Evolutionary conservation across 257 asterid genomes (phyloP), one percentile per base, ranked within the genome.

Genomic region (Solanum bulbocastanum): DNA sequence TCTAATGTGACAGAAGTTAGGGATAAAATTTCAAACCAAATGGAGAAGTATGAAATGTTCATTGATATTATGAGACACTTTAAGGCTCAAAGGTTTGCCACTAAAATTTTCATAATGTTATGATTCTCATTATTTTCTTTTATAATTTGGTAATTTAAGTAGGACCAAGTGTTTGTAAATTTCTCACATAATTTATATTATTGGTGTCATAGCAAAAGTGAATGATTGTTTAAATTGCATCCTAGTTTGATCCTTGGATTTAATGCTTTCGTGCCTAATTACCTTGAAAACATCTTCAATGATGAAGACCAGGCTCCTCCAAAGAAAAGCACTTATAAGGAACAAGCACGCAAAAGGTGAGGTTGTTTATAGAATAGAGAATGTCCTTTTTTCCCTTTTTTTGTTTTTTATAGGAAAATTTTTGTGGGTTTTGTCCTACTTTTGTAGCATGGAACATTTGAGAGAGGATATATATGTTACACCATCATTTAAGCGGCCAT

Each of bases 201-300:
- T 95, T 83, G 98, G 98, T 58, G 98, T 97, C 90, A 97, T 96
- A 83, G 95, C 66, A 36, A 93, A 98, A 93, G 99, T 96, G 81
- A 97, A 97, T 90, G 99, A 97, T 92, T 97, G 87, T 97, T 97
- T 78, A 92, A 97, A 86, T 98, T 98, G 68, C 98, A 97, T 86
- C 96, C 98, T 32, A 93, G 94, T 90, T 89, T 97, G 86, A 97
- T 97, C 58, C 97, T 94, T 87, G 99, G 97, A 87, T 96, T 97
- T 88, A 96, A 97, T 88, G 94, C 98, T 90, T 97, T 97, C 94
- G 92, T 97, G 89, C 99, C 99, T 18, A 96, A 93, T 93, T 98
- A 98, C 71, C 95, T 92, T 90, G 99, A 95, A 91, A 97, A 96
- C 83, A 96, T 98, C 76, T 93, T 94, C 58, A 93, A 93, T 23